Percentiles rank a stretch among this genome's conserved stretches.
These are phyloP conservation scores for Aspergillus avenaceus DNA, from an alignment of 495 filamentous ascomycete species.

Conservation along the genomic window DNA sequence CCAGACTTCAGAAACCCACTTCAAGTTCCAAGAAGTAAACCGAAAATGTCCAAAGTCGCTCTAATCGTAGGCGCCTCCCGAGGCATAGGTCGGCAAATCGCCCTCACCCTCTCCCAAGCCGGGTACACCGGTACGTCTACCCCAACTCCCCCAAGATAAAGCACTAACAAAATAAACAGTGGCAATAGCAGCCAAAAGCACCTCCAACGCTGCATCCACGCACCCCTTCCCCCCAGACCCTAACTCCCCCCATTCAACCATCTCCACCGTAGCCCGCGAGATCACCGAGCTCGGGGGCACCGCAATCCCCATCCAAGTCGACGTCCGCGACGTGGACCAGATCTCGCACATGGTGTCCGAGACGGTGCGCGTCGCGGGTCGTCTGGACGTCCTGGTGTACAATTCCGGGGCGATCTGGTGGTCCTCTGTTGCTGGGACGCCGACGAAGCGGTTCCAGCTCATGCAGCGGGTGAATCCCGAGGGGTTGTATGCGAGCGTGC, in stretches of 20 bases:
- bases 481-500: slow-evolving; percentile 59
- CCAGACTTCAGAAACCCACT: background rate
- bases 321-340: slow-evolving; percentile 61
- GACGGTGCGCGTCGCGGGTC: slow-evolving; percentile 58
- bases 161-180: slow-evolving; percentile 43
- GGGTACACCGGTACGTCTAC: slow-evolving; percentile 60
- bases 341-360: slow-evolving; percentile 57
- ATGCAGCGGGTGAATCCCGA: slow-evolving; percentile 81
- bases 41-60: slow-evolving; percentile 46
- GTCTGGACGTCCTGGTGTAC: slow-evolving; percentile 72
- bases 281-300: slow-evolving; percentile 63
- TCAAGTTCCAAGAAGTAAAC: background rate
- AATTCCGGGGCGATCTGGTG: slow-evolving; percentile 89
- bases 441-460: slow-evolving; percentile 72
- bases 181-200: slow-evolving; percentile 76
- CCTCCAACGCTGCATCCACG: slow-evolving; percentile 53
- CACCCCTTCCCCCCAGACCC: slow-evolving; percentile 73
- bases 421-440: slow-evolving; percentile 69
- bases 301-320: slow-evolving; percentile 64
- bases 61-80: slow-evolving; percentile 67
- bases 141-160: background rate
- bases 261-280: slow-evolving; percentile 78
- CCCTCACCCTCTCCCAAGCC: slow-evolving; percentile 64
- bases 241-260: slow-evolving; percentile 74
- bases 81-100: slow-evolving; percentile 75